Base-by-base conservation (phyloP, 768 basidiomycete species). In the Pleurotus giganteus region DNA sequence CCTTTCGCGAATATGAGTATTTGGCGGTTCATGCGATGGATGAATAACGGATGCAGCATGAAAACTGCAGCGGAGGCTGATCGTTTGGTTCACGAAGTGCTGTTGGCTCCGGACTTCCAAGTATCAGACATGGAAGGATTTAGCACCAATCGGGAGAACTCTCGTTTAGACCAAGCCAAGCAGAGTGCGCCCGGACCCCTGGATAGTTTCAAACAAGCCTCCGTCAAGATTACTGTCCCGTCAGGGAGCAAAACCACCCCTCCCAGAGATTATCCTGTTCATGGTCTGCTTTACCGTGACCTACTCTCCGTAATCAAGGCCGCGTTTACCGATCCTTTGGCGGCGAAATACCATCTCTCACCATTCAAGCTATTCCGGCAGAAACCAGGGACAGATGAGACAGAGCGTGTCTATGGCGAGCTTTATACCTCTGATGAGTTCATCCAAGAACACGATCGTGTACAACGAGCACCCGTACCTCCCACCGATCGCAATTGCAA, bases 171-270 rank as follows among this genome's bases (percentile, higher is more conserved):
- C 26, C 4, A 31, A 7, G 55, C 41, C 9, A 53, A 56, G n/a
- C 9, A 36, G 28, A 34, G 42, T 2, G 49, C 53, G 7, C 59
- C 60, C 8, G 19, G 61, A 61, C 27, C 41, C 26, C 7, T 47
- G 26, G 45, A 59, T 27, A 46, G 49, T 2, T 65, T 58, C 44
- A 39, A 58, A 15, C 43, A 60, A 21, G 39, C 57, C 2, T 44
- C 55, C 2, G 64, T 74, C 9, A 47, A 62, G 9, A 68, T 76
- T 5, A 31, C 49, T 1, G 51, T 75, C 0, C 72, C 71, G 0
- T 60, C 65, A 4, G 46, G 43, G 7, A 27, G 45, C 1, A 61
- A 63, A 29, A 55, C 49, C 2, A 49, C 57, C 1, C 58, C 65
- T 1, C 63, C 69, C 0, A 12, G n/a, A 1, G 45, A 12, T 1